phyloP scores from a whole-genome alignment of 768 basidiomycete genomes.

The Xanthoconium purpureum region DNA sequence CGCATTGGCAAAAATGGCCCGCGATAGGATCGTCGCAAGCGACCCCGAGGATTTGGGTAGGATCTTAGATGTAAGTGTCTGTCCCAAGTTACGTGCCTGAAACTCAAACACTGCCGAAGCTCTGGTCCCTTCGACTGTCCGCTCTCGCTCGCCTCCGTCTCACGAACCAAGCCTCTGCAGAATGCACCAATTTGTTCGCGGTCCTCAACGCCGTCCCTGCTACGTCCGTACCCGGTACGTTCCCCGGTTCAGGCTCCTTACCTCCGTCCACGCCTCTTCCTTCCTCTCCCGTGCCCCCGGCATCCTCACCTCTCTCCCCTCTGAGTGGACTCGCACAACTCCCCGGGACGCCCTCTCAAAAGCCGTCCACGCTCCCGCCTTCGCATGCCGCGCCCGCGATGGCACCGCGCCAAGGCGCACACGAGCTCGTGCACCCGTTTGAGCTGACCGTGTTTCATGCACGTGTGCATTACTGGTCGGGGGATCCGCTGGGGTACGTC shows the following conservation, averaged over 20 bases:
- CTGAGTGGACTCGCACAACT: conserved; percentile 19
- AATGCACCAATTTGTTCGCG: conserved; percentile 76
- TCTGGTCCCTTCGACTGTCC: conserved; percentile 82
- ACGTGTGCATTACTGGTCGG: conserved; percentile 77
- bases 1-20: conserved; percentile 78
- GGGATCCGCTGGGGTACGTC: conserved; percentile 75
- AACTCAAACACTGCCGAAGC: conserved; percentile 38
- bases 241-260: conserved; percentile 39
- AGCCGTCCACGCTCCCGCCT: conserved; percentile 6
- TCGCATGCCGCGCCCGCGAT: not conserved
- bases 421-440: conserved; percentile 36
- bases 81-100: not conserved
- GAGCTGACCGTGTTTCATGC: conserved; percentile 67
- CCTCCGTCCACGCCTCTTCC: conserved; percentile 19
- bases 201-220: conserved; percentile 62
- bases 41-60: conserved; percentile 64
- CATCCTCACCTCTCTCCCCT: conserved; percentile 18
- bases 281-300: conserved; percentile 32
- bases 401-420: conserved; percentile 23
- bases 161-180: conserved; percentile 83
- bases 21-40: conserved; percentile 68
- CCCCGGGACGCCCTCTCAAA: conserved; percentile 25
- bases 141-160: conserved; percentile 77
- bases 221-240: conserved; percentile 47
- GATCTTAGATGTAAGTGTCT: conserved; percentile 60